A percentile compares a stretch with the other conserved stretches of the same genome.
Evolutionary conservation across 2,329 filamentous ascomycete genomes (phyloP).

Genomic region (Pleomassaria siparia): DNA sequence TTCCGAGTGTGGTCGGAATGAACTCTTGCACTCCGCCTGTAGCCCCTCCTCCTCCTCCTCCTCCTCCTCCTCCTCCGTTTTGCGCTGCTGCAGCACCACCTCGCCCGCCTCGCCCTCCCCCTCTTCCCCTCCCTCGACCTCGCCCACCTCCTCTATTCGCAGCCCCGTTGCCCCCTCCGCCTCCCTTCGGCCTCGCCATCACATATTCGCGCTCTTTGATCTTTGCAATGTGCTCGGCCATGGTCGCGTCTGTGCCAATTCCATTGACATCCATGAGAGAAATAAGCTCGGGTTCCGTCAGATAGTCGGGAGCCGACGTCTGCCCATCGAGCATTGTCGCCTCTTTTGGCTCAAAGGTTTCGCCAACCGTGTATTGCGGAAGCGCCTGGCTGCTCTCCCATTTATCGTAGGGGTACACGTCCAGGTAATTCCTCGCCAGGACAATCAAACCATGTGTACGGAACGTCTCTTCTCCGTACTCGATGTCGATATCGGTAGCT

Average conservation of each 20-base stretch:
- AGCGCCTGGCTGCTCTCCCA: constrained; percentile 88
- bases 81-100: constrained; percentile 44
- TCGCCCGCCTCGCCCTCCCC: constrained; percentile 48
- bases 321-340: constrained; percentile 90
- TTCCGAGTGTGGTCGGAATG: constrained; percentile 86
- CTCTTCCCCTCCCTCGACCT: constrained; percentile 45
- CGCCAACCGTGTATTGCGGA: constrained; percentile 75
- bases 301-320: constrained; percentile 78
- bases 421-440: constrained; percentile 85
- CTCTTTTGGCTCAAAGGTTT: constrained; percentile 84
- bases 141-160: constrained; percentile 39
- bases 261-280: constrained; percentile 98
- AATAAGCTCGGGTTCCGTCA: constrained; percentile 95
- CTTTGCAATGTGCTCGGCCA: constrained; percentile 97
- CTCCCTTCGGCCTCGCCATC: constrained; percentile 58
- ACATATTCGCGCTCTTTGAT: constrained; percentile 91
- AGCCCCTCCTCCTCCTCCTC: constrained; percentile 43
- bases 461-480: constrained; percentile 82
- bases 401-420: constrained; percentile 94
- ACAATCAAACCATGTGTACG: constrained; percentile 82
- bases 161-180: constrained; percentile 44
- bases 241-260: constrained; percentile 96
- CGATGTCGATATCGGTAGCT: constrained; percentile 79
- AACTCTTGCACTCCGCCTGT: constrained; percentile 73
- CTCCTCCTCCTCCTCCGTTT: too few species aligned